Evolutionary conservation across 176 grass and related monocot genomes (phyloP).

Genomic region (Carex littledalei): DNA sequence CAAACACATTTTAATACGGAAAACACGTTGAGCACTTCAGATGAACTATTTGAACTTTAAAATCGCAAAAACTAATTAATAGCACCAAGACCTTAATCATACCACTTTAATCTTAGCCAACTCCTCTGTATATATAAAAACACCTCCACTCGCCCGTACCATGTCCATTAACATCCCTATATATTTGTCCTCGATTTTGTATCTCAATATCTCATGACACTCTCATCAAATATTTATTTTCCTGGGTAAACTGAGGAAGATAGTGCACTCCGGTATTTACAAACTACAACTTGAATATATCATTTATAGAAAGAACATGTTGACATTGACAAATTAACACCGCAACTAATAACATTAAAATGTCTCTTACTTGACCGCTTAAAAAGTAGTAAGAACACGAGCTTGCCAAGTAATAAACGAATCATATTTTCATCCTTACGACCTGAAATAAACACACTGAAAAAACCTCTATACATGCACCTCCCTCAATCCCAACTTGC

Average conservation of each 20-base stretch:
- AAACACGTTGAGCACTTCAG: too few relatives aligned
- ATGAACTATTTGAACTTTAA: too few relatives aligned
- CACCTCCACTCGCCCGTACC: too few relatives aligned
- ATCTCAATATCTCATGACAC: not conserved
- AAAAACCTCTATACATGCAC: slow-evolving; percentile 11
- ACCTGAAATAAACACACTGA: slow-evolving; percentile 3
- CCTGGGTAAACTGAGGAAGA: not conserved
- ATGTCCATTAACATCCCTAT: too few relatives aligned
- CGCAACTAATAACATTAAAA: not conserved
- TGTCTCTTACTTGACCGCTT: not conserved
- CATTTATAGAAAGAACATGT: not conserved
- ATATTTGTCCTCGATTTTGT: too few relatives aligned
- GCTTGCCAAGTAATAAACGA: not conserved
- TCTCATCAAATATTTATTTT: not conserved
- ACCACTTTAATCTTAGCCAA: too few relatives aligned
- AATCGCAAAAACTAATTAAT: too few relatives aligned
- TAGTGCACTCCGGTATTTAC: not conserved
- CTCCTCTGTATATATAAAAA: too few relatives aligned
- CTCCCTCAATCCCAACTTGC: not conserved
- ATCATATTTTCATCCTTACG: not conserved
- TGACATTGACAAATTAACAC: not conserved
- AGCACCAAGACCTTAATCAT: too few relatives aligned
- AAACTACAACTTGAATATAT: not conserved
- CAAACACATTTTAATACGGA: too few relatives aligned
- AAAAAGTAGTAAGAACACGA: slow-evolving; percentile 6